A percentile compares a stretch with the other conserved stretches of the same genome.
Evolutionary conservation across 1,284 basidiomycete species (phyloP).

Genomic region (Coniophora puteana): DNA sequence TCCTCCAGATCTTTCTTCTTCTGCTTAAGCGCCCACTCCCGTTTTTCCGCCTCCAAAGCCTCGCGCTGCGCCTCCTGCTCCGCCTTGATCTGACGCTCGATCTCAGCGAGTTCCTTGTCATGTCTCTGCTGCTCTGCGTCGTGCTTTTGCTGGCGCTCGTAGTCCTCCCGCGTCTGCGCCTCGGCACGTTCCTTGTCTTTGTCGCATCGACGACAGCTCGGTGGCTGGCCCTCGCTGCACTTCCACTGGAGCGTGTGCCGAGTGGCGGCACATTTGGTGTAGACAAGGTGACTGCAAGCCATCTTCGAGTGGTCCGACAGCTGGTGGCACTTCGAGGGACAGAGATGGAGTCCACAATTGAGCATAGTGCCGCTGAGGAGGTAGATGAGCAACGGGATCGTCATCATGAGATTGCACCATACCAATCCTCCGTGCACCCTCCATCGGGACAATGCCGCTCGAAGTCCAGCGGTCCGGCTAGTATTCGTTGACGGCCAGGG

Average conservation of each 20-base stretch:
- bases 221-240: conserved; percentile 22
- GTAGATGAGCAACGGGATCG: background rate
- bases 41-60: conserved; percentile 15
- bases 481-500: conserved; percentile 31
- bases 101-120: conserved; percentile 17
- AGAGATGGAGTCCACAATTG: conserved; percentile 2
- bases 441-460: conserved; percentile 49
- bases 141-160: conserved; percentile 19
- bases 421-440: conserved; percentile 53
- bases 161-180: conserved; percentile 17
- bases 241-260: conserved; percentile 24
- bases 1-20: conserved; percentile 23
- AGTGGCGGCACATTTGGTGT: conserved; percentile 26
- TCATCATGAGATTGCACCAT: conserved; percentile 11
- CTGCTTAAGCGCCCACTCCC: conserved; percentile 19
- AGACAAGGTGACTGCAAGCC: conserved; percentile 27
- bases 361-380: conserved; percentile 6
- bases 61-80: conserved; percentile 14
- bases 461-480: conserved; percentile 43
- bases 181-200: conserved; percentile 18
- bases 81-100: conserved; percentile 21
- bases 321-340: conserved; percentile 8
- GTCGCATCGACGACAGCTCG: conserved; percentile 24
- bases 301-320: conserved; percentile 6
- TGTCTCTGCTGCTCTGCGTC: conserved; percentile 24